Evolutionary conservation across 2,329 filamentous ascomycete genomes (phyloP).

Genomic region (Colletotrichum simmondsii): DNA sequence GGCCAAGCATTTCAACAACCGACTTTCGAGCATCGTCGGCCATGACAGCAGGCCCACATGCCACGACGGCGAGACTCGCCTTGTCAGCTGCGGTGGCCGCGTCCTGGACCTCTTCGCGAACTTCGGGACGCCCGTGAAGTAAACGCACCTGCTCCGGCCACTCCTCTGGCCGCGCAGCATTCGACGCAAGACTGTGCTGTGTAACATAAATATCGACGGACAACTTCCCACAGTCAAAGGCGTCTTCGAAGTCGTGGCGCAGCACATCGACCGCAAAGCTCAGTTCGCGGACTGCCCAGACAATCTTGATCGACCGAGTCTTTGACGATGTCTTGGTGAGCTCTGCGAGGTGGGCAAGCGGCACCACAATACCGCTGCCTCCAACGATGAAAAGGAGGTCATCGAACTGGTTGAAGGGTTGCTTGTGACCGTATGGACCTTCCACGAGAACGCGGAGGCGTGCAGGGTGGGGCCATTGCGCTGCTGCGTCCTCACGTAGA

Average conservation of each 20-base stretch:
- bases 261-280: constrained; percentile 49
- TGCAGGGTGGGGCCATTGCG: constrained; percentile 38
- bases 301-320: constrained; percentile 44
- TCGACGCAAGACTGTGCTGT: constrained; percentile 5
- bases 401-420: constrained; percentile 49
- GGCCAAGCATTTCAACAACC: constrained; percentile 44
- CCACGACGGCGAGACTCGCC: constrained; percentile 51
- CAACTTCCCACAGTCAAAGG: constrained; percentile 42
- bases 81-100: constrained; percentile 37
- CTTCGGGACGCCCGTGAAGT: constrained; percentile 45
- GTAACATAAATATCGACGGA: constrained; percentile 51
- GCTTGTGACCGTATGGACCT: constrained; percentile 56
- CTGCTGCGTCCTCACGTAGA: constrained; percentile 45
- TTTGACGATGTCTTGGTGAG: constrained; percentile 37
- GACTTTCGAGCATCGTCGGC: constrained; percentile 54
- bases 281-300: constrained; percentile 57
- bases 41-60: constrained; percentile 57
- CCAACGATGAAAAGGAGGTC: constrained; percentile 56
- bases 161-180: constrained; percentile 14
- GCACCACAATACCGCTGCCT: constrained; percentile 56
- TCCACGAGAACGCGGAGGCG: constrained; percentile 52
- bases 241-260: constrained; percentile 43
- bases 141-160: constrained; percentile 37
- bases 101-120: constrained; percentile 43
- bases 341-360: constrained; percentile 49